phyloP scores from a whole-genome alignment of 192 early-diverging fungal genomes.

The Backusella tarrabulga region DNA sequence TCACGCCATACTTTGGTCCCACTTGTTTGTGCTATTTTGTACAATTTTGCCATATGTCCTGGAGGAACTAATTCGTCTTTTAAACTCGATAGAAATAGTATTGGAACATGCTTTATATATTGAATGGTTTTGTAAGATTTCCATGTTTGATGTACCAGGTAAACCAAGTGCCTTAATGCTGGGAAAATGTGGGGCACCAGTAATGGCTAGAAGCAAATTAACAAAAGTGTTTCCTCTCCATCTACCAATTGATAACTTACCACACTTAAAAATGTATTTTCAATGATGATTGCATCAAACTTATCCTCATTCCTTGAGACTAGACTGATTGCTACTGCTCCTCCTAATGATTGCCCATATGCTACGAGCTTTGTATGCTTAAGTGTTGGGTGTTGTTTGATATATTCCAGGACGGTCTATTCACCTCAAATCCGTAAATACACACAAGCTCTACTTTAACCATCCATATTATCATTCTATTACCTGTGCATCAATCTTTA shows the following conservation, averaged over 20 bases:
- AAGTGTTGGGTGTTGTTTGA: slow-evolving; percentile 72
- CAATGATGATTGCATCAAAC: slow-evolving; percentile 83
- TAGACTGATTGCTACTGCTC: slow-evolving; percentile 89
- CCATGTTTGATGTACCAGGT: slow-evolving; percentile 91
- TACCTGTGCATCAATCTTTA: slow-evolving; percentile 87
- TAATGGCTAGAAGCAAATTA: slow-evolving; percentile 56
- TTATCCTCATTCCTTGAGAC: slow-evolving; percentile 75
- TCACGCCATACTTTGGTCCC: slow-evolving; percentile 53
- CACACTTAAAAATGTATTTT: slow-evolving; percentile 93
- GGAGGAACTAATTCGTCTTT: slow-evolving; percentile 91
- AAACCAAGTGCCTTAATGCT: slow-evolving; percentile 63
- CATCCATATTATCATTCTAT: not conserved
- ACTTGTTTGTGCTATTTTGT: slow-evolving; percentile 57
- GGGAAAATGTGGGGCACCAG: slow-evolving; percentile 88
- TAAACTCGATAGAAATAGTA: slow-evolving; percentile 79
- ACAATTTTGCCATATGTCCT: slow-evolving; percentile 83
- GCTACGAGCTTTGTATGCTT: slow-evolving; percentile 80
- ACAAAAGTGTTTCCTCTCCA: not conserved
- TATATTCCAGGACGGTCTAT: slow-evolving; percentile 82
- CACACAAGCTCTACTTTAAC: not conserved
- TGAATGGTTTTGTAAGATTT: slow-evolving; percentile 73
- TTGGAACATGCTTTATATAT: slow-evolving; percentile 66
- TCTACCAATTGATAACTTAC: slow-evolving; percentile 40
- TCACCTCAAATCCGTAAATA: not conserved
- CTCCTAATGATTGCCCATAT: slow-evolving; percentile 96